Evolutionary conservation across 1,139 yeast genomes (phyloP), one percentile per base, ranked within the genome.

Genomic region (Kurtzmaniella natalensis): DNA sequence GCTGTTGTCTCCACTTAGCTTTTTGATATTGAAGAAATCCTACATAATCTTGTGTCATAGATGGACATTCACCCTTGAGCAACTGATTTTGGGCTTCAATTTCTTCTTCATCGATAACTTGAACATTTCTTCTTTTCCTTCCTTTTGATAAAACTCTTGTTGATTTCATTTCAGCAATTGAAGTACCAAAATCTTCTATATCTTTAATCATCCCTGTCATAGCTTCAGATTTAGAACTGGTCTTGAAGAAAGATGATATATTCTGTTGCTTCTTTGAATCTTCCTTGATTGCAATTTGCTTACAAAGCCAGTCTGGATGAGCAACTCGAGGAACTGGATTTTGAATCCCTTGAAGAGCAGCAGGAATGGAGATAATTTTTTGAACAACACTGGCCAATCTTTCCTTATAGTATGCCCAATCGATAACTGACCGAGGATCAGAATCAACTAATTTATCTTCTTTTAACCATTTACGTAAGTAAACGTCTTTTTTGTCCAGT

Each of bases 361-460:
- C 99, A 3, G 99, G 99, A 47, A 94, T 92, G 0, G 96, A 84
- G 44, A 94, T 87, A 48, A 94, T 87, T 57, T 94, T 94, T 56
- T 89, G 96, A 27, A 94, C 80, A 9, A 89, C 95, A 2, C 96
- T 87, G 0, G 94, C 94, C 28, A 94, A 70, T 49, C 99, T 77
- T 48, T 88, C 96, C 45, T 82, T 72, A 53, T 94, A 94, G 53
- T 94, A 94, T 13, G 66, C 76, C 99, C 99, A 94, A 57, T 94
- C 98, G 42, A 94, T 73, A 32, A 94, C 84, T 23, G 77, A 75
- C 48, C 97, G 72, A 5, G 96, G 95, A 55, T 92, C 96, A 52
- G 86, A 86, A 34, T 81, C 77, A n/a, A 76, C 83, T 29, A 92
- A 57, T 0, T 84, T 66, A 0, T 86, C 81, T 47, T 89, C 96